Evolutionary conservation across 2,329 filamentous ascomycete species (phyloP), one percentile per base, ranked within the genome.

Genomic region (Phoma sp.): DNA sequence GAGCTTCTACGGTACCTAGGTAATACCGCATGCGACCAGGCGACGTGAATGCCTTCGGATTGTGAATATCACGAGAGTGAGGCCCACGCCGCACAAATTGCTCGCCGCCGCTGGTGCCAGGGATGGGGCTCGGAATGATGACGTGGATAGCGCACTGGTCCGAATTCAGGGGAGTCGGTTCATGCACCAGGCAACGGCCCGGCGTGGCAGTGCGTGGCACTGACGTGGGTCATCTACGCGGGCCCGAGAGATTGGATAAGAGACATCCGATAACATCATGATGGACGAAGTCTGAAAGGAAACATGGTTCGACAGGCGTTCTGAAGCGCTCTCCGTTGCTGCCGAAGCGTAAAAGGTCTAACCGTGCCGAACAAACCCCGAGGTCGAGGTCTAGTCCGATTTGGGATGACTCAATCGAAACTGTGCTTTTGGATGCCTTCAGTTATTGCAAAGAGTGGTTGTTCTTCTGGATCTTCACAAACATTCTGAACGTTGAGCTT

Each of bases 111-210:
- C 34, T 30, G 34, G 34, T 40, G 38, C 53, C 36, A 47, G 47
- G 36, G 38, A 56, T 53, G 55, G 43, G 43, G 38, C 20, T 18
- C 28, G 47, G 48, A 42, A 52, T 47, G 58, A 60, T 64, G 61
- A 64, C 61, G 61, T 61, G 60, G 61, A 59, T 38, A 55, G 60
- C 53, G 37, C 47, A 42, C 36, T 53, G 49, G 55, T 42, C 58
- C 55, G 47, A 54, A 57, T 51, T 62, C 53, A 64, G 60, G 61
- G 47, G 60, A 62, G 37, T 47, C 51, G 55, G 48, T 56, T 47
- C 53, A 53, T 53, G 53, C 47, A 45, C 55, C 53, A 51, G 25
- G 15, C 30, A 43, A 34, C 34, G 45, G 45, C 45, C 51, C 47
- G 53, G 45, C 29, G 37, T 49, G 36, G 26, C 38, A 53, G 29